A percentile compares a stretch with the other conserved stretches of the same genome.
These are phyloP conservation scores for Coemansia reversa DNA, from an alignment of 192 early-diverging fungal genomes.

Conservation along the genomic window DNA sequence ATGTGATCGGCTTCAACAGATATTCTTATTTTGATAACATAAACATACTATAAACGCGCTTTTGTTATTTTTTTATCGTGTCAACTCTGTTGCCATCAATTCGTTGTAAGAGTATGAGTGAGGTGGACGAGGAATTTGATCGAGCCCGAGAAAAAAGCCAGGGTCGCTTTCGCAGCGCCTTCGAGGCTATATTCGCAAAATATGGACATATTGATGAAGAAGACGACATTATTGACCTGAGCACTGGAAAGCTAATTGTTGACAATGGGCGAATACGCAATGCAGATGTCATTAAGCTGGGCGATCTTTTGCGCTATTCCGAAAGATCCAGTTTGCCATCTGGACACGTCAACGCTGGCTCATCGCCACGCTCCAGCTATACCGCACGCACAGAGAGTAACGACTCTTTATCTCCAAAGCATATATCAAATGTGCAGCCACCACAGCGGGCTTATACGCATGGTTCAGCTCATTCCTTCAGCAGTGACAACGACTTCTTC, in stretches of 20 bases:
- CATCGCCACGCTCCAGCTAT: no score
- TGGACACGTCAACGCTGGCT: neutral
- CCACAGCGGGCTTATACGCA: neutral
- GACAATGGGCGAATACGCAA: conserved; percentile 46
- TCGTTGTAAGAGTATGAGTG: conserved; percentile 19
- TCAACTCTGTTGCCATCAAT: neutral
- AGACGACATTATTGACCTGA: conserved; percentile 44
- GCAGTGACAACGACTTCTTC: conserved; percentile 7
- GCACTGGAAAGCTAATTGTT: conserved; percentile 31
- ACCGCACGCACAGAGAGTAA: neutral
- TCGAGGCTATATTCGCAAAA: conserved; percentile 47
- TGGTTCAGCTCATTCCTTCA: neutral
- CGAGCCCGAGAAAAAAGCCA: conserved; percentile 40
- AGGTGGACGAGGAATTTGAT: conserved; percentile 44
- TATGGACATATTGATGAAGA: conserved; percentile 46
- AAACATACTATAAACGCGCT: neutral
- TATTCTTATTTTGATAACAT: neutral
- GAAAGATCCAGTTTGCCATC: conserved; percentile 3
- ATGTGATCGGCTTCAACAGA: neutral
- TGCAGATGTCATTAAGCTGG: conserved; percentile 23
- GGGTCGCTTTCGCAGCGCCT: conserved; percentile 41
- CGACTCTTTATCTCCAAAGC: conserved; percentile 17
- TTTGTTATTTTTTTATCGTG: neutral
- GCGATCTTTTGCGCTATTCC: conserved; percentile 28
- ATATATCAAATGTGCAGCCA: neutral